These are phyloP conservation scores for Volvox carteri DNA, from an alignment of 163 green algal species.

Conservation along the genomic window DNA sequence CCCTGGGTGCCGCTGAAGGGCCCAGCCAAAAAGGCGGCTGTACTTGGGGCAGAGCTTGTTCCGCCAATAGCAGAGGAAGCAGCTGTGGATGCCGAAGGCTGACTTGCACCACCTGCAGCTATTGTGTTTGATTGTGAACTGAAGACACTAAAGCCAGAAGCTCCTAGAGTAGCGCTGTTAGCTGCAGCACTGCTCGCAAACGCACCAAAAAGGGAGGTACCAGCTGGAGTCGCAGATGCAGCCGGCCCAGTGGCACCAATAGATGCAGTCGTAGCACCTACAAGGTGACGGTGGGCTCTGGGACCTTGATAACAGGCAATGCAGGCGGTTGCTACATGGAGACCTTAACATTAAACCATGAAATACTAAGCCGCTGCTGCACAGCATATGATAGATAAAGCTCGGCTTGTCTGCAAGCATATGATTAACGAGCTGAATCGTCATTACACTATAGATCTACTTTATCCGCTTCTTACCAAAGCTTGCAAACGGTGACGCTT, in stretches of 20 bases:
- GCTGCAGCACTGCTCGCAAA: slow-evolving; percentile 30
- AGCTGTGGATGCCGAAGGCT: neutral
- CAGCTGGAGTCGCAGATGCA: neutral
- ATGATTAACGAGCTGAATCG: no score
- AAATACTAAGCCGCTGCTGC: no score
- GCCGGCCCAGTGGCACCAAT: neutral
- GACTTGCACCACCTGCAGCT: neutral
- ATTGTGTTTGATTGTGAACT: neutral
- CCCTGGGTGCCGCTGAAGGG: neutral
- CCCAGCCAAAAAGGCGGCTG: neutral
- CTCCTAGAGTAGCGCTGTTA: neutral
- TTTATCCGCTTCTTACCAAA: no score
- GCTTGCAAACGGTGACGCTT: neutral
- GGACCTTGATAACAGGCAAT: neutral
- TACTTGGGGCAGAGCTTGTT: neutral
- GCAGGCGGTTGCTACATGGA: neutral
- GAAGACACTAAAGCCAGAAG: slow-evolving; percentile 29
- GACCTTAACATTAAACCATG: no score
- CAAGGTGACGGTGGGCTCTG: neutral
- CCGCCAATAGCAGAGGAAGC: neutral
- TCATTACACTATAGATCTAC: no score
- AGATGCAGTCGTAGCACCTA: neutral
- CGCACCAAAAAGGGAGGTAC: slow-evolving; percentile 11
- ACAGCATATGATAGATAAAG: no score
- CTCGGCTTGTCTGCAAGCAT: no score